These are phyloP conservation scores for Eleusine coracana DNA, from an alignment of 176 grass and related monocot genomes.

Conservation along the genomic window DNA sequence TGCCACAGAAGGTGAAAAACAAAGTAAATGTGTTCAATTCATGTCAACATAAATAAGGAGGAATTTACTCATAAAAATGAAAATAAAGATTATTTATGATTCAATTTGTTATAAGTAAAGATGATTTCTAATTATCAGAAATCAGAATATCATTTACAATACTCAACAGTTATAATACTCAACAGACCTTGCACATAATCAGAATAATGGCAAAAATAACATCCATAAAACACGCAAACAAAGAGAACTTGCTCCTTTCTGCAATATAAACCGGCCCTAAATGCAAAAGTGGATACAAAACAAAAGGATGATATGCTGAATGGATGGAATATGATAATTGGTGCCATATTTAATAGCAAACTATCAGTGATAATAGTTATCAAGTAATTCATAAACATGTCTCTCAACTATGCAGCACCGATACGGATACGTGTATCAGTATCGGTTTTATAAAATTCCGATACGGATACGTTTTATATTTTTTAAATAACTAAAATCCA, in stretches of 20 bases:
- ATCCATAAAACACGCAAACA: not conserved
- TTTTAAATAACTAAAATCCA: too few species aligned
- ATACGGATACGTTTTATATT: too few species aligned
- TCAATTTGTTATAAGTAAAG: not conserved
- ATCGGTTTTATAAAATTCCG: too few species aligned
- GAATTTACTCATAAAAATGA: not conserved
- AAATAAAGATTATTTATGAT: not conserved
- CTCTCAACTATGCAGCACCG: not conserved
- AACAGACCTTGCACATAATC: not conserved
- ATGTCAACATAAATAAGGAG: not conserved
- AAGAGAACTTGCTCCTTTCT: not conserved
- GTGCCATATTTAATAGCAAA: conserved; percentile 3
- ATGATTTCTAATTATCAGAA: too few species aligned
- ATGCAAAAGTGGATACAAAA: not conserved
- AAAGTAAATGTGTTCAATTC: not conserved
- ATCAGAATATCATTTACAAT: not conserved
- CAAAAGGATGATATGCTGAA: not conserved
- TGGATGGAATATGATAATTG: not conserved
- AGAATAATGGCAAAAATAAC: not conserved
- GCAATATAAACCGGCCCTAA: not conserved
- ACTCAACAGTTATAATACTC: not conserved
- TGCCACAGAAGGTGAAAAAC: not conserved
- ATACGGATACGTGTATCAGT: too few species aligned
- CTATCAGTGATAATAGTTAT: not conserved
- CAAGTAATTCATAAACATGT: not conserved